Conservation (phyloP, 495 filamentous ascomycete species). For the Poronia punctata region DNA sequence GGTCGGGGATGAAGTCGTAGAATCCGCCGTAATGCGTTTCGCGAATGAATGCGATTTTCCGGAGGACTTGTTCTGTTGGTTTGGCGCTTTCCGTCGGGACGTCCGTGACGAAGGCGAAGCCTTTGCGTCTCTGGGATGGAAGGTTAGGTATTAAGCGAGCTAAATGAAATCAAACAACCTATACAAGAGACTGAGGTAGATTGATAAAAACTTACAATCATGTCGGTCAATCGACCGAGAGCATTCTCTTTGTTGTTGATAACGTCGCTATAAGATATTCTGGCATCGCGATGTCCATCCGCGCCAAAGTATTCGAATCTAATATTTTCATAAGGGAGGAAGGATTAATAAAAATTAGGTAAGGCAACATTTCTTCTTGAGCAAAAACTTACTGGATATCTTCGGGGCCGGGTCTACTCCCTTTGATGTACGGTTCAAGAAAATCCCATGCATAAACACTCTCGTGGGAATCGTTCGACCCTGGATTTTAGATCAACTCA, state of each 20-base stretch:
- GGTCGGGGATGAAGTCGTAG: constrained; percentile 88
- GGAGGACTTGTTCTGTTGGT: constrained; percentile 61
- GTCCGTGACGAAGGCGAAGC: constrained; percentile 64
- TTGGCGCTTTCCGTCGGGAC: constrained; percentile 58
- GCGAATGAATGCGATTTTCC: constrained; percentile 75
- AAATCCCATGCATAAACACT: constrained; percentile 49
- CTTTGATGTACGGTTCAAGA: constrained; percentile 39
- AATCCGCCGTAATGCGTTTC: constrained; percentile 91
- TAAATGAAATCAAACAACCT: not conserved
- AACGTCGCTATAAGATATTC: constrained; percentile 31
- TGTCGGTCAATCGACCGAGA: constrained; percentile 47
- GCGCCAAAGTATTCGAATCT: constrained; percentile 19
- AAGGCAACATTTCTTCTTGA: not conserved
- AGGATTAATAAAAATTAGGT: too few species aligned
- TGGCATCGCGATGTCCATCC: constrained; percentile 8
- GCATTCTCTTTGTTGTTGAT: constrained; percentile 49
- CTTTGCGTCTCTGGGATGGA: constrained; percentile 38
- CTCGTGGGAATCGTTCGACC: constrained; percentile 50
- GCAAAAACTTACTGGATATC: constrained; percentile 13
- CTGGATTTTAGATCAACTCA: constrained; percentile 21
- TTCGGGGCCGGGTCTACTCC: constrained; percentile 24
- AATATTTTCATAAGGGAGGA: too few species aligned
- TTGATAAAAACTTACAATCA: constrained; percentile 24
- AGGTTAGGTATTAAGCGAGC: constrained; percentile 28
- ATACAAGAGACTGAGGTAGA: constrained; percentile 1